Conservation (phyloP, 2,329 filamentous ascomycete species). For the Botrytis squamosa region DNA sequence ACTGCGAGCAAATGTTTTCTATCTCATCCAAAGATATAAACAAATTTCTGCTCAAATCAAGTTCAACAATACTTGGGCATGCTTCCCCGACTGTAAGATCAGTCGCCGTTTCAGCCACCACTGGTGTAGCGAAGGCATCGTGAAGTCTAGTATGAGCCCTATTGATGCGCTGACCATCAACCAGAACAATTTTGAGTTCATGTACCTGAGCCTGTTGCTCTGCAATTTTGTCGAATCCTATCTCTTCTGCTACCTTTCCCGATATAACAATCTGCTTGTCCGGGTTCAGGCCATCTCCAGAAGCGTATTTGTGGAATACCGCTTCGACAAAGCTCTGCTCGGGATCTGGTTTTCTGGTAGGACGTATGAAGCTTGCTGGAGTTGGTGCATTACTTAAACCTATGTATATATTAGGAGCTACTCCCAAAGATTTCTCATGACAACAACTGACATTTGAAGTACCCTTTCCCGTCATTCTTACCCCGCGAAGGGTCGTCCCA, state of each 20-base stretch:
- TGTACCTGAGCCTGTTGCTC: slow-evolving; percentile 73
- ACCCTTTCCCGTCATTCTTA: slow-evolving; percentile 85
- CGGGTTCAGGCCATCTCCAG: slow-evolving; percentile 46
- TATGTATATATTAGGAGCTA: slow-evolving; percentile 37
- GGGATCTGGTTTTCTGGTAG: slow-evolving; percentile 66
- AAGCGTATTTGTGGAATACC: slow-evolving; percentile 79
- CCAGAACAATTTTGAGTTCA: slow-evolving; percentile 75
- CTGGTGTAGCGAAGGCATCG: not conserved
- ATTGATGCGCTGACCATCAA: slow-evolving; percentile 71
- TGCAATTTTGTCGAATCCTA: slow-evolving; percentile 92
- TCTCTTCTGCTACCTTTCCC: slow-evolving; percentile 84
- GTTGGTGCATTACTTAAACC: slow-evolving; percentile 62
- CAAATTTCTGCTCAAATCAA: slow-evolving; percentile 84
- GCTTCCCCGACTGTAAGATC: slow-evolving; percentile 45
- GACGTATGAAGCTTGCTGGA: slow-evolving; percentile 83
- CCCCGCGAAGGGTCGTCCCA: slow-evolving; percentile 88
- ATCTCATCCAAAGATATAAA: slow-evolving; percentile 68
- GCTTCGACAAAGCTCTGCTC: slow-evolving; percentile 76
- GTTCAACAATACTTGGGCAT: slow-evolving; percentile 69
- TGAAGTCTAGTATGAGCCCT: slow-evolving; percentile 36
- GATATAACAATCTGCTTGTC: slow-evolving; percentile 64
- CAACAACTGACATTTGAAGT: slow-evolving; percentile 72
- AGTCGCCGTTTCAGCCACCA: not conserved
- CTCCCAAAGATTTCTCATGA: not conserved
- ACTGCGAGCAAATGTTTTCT: slow-evolving; percentile 65